phyloP scores from a whole-genome alignment of 805 yeast species.

The Tetrapisispora phaffii region DNA sequence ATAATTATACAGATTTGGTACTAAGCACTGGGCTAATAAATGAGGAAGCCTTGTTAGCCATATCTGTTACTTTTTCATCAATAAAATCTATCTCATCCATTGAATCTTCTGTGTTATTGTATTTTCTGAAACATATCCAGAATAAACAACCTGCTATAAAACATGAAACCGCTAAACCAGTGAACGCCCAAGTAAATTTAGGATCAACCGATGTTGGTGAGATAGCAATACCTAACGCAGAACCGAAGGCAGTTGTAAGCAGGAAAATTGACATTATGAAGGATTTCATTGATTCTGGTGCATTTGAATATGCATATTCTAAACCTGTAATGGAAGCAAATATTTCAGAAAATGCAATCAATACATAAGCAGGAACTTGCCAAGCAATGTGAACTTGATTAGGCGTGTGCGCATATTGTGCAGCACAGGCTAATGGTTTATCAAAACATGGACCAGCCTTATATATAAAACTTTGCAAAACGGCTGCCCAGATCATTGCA shows the following conservation, averaged over 20 bases:
- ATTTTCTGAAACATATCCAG: slow-evolving; percentile 49
- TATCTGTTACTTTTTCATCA: slow-evolving; percentile 1
- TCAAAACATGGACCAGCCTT: slow-evolving; percentile 65
- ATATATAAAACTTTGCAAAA: slow-evolving; percentile 62
- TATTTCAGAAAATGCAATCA: slow-evolving; percentile 68
- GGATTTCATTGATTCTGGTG: slow-evolving; percentile 48
- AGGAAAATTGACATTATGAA: slow-evolving; percentile 45
- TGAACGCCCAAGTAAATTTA: slow-evolving; percentile 57
- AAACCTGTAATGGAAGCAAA: slow-evolving; percentile 73
- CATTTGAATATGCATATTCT: slow-evolving; percentile 77
- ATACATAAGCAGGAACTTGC: slow-evolving; percentile 58
- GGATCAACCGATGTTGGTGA: slow-evolving; percentile 62
- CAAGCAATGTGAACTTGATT: slow-evolving; percentile 52
- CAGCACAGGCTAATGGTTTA: slow-evolving; percentile 34
- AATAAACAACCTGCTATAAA: slow-evolving; percentile 51
- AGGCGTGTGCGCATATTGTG: slow-evolving; percentile 18
- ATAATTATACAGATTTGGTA: slow-evolving; percentile 11
- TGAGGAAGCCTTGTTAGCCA: background rate
- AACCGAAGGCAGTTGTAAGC: slow-evolving; percentile 62
- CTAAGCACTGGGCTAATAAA: slow-evolving; percentile 34
- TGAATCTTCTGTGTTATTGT: slow-evolving; percentile 48
- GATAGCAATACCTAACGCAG: slow-evolving; percentile 66
- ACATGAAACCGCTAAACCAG: slow-evolving; percentile 52
- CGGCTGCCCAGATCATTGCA: slow-evolving; percentile 69
- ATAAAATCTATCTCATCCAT: slow-evolving; percentile 41